These are phyloP conservation scores for Penicillium herquei DNA, from an alignment of 495 filamentous ascomycete species.

Conservation along the genomic window DNA sequence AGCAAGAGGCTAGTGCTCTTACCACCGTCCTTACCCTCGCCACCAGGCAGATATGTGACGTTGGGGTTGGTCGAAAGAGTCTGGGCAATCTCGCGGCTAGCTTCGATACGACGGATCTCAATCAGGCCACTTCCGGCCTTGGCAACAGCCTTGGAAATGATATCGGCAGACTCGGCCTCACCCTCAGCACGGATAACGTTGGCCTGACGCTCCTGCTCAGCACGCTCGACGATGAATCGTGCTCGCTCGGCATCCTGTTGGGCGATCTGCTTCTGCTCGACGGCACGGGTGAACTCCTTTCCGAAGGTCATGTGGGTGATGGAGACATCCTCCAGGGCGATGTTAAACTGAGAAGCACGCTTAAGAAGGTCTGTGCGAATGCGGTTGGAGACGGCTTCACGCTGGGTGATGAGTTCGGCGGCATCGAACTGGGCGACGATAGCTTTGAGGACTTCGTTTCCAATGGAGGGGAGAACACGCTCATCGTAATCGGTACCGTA, in stretches of 20 bases:
- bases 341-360: conserved; percentile 98
- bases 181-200: conserved; percentile 98
- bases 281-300: conserved; percentile 96
- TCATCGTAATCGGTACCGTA: conserved; percentile 99
- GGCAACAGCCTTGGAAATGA: conserved; percentile 85
- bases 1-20: conserved; percentile 61
- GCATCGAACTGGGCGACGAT: conserved; percentile 99
- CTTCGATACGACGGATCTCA: conserved; percentile 94
- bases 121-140: conserved; percentile 92
- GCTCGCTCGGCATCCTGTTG: conserved; percentile 98
- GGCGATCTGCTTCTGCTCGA: conserved; percentile 99
- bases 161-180: conserved; percentile 93
- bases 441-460: conserved; percentile 99
- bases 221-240: conserved; percentile 97
- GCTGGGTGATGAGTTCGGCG: conserved; percentile 98
- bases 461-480: conserved; percentile 98
- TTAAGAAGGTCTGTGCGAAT: conserved; percentile 94
- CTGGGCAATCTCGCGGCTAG: conserved; percentile 92
- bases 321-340: conserved; percentile 95
- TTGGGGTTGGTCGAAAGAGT: conserved; percentile 89
- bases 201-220: conserved; percentile 97
- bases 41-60: conserved; percentile 89
- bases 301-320: conserved; percentile 99
- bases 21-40: conserved; percentile 61
- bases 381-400: conserved; percentile 91